Conservation (phyloP, 495 filamentous ascomycete species). For the Hypoxylon cercidicola region DNA sequence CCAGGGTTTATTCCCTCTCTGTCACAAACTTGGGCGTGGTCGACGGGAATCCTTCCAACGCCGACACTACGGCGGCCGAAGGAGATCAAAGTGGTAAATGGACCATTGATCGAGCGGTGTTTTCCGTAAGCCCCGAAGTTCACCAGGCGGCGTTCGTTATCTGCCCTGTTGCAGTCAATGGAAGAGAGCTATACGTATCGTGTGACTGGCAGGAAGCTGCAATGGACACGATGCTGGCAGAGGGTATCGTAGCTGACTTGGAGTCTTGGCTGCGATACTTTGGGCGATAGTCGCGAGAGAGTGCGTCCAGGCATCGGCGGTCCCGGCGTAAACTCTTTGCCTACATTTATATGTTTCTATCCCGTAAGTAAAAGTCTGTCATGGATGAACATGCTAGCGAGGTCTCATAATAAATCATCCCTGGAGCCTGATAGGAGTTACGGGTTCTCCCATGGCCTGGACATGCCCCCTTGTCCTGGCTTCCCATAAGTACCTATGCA, state of each 20-base stretch:
- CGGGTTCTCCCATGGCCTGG: too few species aligned
- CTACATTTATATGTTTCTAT: too few species aligned
- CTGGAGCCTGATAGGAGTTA: too few species aligned
- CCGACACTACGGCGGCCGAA: not conserved
- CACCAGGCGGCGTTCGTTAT: slow-evolving; percentile 44
- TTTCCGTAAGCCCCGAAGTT: slow-evolving; percentile 49
- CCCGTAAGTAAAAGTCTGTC: too few species aligned
- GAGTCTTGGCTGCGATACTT: slow-evolving; percentile 40
- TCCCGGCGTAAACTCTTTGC: too few species aligned
- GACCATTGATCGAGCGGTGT: slow-evolving; percentile 45
- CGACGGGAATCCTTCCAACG: slow-evolving; percentile 7
- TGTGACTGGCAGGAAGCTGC: slow-evolving; percentile 48
- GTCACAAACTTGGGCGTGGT: slow-evolving; percentile 50
- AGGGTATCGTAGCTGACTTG: slow-evolving; percentile 45
- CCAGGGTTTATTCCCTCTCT: slow-evolving; percentile 41
- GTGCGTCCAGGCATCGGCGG: not conserved
- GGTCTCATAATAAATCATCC: too few species aligned
- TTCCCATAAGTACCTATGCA: too few species aligned
- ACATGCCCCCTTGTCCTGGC: too few species aligned
- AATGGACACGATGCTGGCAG: slow-evolving; percentile 38
- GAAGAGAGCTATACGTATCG: slow-evolving; percentile 40
- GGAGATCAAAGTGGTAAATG: slow-evolving; percentile 16
- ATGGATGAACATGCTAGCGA: too few species aligned
- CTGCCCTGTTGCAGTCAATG: slow-evolving; percentile 45
- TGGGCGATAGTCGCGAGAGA: slow-evolving; percentile 7